These are phyloP conservation scores for Serendipita sp. DNA, from an alignment of 768 basidiomycete genomes.

Conservation along the genomic window DNA sequence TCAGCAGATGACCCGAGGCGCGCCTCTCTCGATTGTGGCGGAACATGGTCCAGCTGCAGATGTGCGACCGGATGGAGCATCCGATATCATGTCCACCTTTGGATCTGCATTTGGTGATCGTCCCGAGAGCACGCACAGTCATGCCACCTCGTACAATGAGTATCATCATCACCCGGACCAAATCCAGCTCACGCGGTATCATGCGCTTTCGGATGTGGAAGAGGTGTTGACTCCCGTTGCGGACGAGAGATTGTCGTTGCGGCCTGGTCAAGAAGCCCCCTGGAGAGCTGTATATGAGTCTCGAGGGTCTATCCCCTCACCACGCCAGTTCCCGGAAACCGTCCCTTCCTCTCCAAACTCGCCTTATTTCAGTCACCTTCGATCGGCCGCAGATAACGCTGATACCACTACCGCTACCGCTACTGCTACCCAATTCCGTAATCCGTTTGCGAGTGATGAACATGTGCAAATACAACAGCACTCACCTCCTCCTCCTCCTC, in stretches of 20 bases:
- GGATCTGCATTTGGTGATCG: slow-evolving; percentile 1
- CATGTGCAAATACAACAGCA: no score
- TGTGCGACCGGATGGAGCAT: not conserved
- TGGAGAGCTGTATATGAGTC: not conserved
- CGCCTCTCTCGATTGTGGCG: not conserved
- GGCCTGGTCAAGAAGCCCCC: not conserved
- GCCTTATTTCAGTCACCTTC: not conserved
- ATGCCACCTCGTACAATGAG: not conserved
- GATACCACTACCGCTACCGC: not conserved
- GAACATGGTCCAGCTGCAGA: not conserved
- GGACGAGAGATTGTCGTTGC: not conserved
- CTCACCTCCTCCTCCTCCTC: not conserved
- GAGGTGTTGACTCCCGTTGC: not conserved
- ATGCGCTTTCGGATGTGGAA: slow-evolving; percentile 1
- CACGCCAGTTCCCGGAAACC: not conserved
- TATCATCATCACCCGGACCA: not conserved
- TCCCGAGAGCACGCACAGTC: not conserved
- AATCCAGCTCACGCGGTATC: not conserved
- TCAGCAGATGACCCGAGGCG: not conserved
- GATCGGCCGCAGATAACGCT: not conserved
- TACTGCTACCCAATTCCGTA: not conserved
- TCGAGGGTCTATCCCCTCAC: not conserved
- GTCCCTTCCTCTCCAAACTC: not conserved
- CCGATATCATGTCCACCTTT: not conserved
- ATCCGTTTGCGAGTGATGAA: not conserved